Percentiles rank a stretch among this genome's conserved stretches.
These are phyloP conservation scores for Orobanche coerulescens DNA, from an alignment of 257 asterid genomes.

Conservation along the genomic window DNA sequence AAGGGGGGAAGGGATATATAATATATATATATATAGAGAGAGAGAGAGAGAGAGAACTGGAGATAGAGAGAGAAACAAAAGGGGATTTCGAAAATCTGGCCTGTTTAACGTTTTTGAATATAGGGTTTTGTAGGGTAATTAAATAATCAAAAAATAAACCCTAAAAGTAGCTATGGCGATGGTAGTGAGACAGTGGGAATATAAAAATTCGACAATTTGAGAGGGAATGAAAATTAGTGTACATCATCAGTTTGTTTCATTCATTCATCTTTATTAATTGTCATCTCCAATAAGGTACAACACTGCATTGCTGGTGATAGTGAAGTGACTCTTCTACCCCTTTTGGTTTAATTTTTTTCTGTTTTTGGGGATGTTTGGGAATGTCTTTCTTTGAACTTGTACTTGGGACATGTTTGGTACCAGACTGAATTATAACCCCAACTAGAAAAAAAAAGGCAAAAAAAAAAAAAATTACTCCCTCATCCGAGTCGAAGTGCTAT, in stretches of 20 bases:
- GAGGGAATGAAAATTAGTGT: conserved; percentile 25
- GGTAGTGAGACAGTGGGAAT: conserved; percentile 13
- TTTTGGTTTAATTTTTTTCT: not conserved
- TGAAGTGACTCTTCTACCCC: conserved; percentile 16
- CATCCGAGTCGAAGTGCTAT: no score
- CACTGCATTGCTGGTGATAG: not conserved
- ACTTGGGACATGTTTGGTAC: not conserved
- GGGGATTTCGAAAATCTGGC: conserved; percentile 19
- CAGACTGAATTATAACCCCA: not conserved
- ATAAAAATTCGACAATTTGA: conserved; percentile 24
- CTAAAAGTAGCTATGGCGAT: not conserved
- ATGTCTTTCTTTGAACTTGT: not conserved
- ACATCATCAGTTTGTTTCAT: not conserved
- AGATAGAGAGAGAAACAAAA: not conserved
- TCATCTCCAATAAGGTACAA: conserved; percentile 9
- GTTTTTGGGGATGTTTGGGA: not conserved
- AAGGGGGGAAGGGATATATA: conserved; percentile 14
- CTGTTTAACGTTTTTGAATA: not conserved
- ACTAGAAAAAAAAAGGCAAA: no score
- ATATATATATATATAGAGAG: not conserved
- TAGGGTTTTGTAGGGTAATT: conserved; percentile 17
- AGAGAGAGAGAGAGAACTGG: conserved; percentile 3
- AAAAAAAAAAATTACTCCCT: no score
- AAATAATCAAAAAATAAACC: not conserved
- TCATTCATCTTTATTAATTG: conserved; percentile 19